phyloP scores from a whole-genome alignment of 352 stramenopile species.

The Pythium sukuiense region DNA sequence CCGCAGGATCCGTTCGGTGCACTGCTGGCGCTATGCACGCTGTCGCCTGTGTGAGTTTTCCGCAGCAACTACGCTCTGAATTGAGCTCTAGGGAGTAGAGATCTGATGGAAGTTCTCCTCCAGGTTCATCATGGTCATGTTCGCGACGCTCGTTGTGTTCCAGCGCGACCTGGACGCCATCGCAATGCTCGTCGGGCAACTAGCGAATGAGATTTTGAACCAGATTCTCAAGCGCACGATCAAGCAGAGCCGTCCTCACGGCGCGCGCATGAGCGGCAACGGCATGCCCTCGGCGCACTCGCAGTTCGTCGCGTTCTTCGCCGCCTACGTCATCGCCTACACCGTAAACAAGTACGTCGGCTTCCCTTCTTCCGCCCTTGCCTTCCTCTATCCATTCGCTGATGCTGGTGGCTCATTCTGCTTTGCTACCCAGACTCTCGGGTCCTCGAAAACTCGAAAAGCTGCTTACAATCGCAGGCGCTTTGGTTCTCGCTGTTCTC shows the following conservation, averaged over 20 bases:
- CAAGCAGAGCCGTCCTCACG: constrained; percentile 62
- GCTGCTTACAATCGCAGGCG: constrained; percentile 51
- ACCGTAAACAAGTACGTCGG: constrained; percentile 50
- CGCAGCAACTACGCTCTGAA: not conserved
- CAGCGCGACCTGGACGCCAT: constrained; percentile 81
- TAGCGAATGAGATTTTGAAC: constrained; percentile 74
- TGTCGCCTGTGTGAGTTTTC: constrained; percentile 66
- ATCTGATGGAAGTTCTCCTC: not conserved
- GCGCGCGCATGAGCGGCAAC: constrained; percentile 57
- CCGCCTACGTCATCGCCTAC: constrained; percentile 69
- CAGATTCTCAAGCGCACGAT: constrained; percentile 80
- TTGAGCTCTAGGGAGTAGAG: not conserved
- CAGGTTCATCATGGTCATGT: constrained; percentile 87
- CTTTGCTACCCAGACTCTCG: constrained; percentile 28
- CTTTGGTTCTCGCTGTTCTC: constrained; percentile 40
- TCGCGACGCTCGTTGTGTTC: constrained; percentile 71
- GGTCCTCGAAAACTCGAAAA: constrained; percentile 59
- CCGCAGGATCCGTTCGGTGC: constrained; percentile 61
- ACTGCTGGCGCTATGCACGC: constrained; percentile 69
- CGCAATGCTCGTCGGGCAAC: constrained; percentile 67
- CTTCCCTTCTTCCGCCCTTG: not conserved
- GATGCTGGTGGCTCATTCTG: not conserved
- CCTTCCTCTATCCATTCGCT: too few relatives aligned
- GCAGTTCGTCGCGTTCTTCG: constrained; percentile 84
- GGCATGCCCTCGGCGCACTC: constrained; percentile 83